Conservation (phyloP, 495 filamentous ascomycete species). For the Penicillium chermesinum region DNA sequence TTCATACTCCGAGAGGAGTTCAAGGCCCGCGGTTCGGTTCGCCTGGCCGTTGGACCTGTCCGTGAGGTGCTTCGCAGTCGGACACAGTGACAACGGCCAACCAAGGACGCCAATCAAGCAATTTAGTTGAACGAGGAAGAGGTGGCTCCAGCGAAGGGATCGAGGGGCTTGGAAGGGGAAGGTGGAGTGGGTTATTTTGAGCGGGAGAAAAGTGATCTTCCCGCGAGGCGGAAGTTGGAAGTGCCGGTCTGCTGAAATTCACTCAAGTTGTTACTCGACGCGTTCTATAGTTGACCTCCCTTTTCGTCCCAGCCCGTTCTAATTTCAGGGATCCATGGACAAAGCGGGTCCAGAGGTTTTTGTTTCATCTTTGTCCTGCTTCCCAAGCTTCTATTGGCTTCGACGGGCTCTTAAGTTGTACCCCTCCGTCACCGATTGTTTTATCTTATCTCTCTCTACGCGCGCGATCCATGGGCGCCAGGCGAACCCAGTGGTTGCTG, state of each 20-base stretch:
- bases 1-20: not conserved
- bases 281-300: too few species aligned
- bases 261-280: not conserved
- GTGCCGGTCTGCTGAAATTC: not conserved
- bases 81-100: slow-evolving; percentile 28
- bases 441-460: slow-evolving; percentile 21
- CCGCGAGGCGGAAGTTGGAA: not conserved
- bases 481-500: too few species aligned
- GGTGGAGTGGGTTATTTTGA: not conserved
- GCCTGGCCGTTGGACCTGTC: slow-evolving; percentile 25
- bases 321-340: too few species aligned
- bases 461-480: slow-evolving; percentile 12
- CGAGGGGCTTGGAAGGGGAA: not conserved
- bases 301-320: too few species aligned
- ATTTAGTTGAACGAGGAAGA: not conserved
- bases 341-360: too few species aligned
- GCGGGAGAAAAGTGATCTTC: not conserved
- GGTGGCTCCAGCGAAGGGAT: not conserved
- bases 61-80: slow-evolving; percentile 18
- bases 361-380: not conserved
- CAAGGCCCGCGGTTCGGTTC: not conserved
- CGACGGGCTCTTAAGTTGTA: slow-evolving; percentile 3
- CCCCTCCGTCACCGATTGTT: slow-evolving; percentile 26
- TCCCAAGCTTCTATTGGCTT: not conserved
- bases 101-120: slow-evolving; percentile 7